Base-by-base conservation (phyloP, 2,329 filamentous ascomycete species). In the Aspergillus sp. region DNA sequence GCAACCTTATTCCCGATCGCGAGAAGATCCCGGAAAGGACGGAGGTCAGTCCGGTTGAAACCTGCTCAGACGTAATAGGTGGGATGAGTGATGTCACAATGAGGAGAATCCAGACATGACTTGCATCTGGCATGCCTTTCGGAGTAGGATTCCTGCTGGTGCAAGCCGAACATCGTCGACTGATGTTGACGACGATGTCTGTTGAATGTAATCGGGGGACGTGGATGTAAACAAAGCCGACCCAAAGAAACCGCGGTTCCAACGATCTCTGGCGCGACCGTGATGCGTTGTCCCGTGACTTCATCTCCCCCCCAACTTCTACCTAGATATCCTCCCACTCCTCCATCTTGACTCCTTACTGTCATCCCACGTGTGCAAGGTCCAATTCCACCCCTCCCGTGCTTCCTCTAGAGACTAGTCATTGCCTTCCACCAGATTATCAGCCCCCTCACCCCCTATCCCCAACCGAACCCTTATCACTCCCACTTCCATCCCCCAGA, bases 281-380 rank as follows among this genome's bases (percentile, higher is more conserved):
- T 10, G 20, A 56, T 62, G 55, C 58, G 58, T 31, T 50, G 45
- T 61, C 64, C 63, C 63, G 61, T 65, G 63, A 65, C 61, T 20
- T 34, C n/a, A n/a, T n/a, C n/a, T n/a, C n/a, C n/a, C n/a, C n/a
- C n/a, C n/a, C n/a, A n/a, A n/a, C n/a, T n/a, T n/a, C n/a, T n/a
- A n/a, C n/a, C n/a, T n/a, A n/a, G n/a, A n/a, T n/a, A n/a, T n/a
- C n/a, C n/a, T n/a, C n/a, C n/a, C n/a, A n/a, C n/a, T n/a, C n/a
- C n/a, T 21, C 21, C 6, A 23, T 23, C 2, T 25, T 9, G 23
- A 25, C 10, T 9, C 16, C 9, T 32, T 21, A 19, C 31, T 46
- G 44, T 16, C 14, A 9, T 16, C 2, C 34, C 34, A 38, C 34
- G 34, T 38, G 34, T 11, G 2, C 34, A 38, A 17, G 1, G 14